phyloP scores from a whole-genome alignment of 495 filamentous ascomycete species.

The Aeminium ludgeri region DNA sequence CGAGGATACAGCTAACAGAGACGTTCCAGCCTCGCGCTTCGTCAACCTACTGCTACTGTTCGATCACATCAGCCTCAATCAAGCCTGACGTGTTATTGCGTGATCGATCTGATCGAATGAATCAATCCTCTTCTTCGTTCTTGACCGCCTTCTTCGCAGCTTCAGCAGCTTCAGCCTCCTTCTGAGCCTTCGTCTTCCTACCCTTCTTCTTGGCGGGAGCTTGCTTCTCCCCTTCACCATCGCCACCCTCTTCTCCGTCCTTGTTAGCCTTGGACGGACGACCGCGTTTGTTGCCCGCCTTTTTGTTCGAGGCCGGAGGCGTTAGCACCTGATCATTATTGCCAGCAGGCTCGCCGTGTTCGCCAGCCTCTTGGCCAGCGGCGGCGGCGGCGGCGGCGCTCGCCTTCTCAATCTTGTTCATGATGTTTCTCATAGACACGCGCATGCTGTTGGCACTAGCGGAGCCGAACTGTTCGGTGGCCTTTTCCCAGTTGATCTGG shows the following conservation, averaged over 20 bases:
- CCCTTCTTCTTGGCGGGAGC: constrained; percentile 7
- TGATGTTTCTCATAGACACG: neutral
- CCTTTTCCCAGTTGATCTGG: constrained; percentile 13
- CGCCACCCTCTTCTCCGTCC: neutral
- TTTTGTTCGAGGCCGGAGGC: too few relatives aligned
- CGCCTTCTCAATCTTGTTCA: constrained; percentile 11
- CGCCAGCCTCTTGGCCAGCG: neutral
- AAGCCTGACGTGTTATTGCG: neutral
- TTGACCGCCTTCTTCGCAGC: neutral
- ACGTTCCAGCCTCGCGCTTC: too few relatives aligned
- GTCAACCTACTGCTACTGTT: too few relatives aligned
- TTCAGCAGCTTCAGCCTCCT: neutral
- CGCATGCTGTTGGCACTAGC: constrained; percentile 12
- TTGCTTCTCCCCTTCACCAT: constrained; percentile 2
- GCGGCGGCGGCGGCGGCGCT: too few relatives aligned
- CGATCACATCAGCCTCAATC: too few relatives aligned
- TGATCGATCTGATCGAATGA: neutral
- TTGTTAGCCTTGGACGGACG: neutral
- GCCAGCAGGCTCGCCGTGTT: neutral
- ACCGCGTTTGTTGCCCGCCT: too few relatives aligned
- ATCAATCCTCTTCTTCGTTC: neutral
- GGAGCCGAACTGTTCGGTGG: constrained; percentile 4
- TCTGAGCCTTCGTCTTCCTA: constrained; percentile 5
- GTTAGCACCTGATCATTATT: too few relatives aligned
- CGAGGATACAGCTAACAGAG: too few relatives aligned